Evolutionary conservation across 345 rosid genomes (phyloP), one percentile per base, ranked within the genome.

Genomic region (Gossypium anomalum): DNA sequence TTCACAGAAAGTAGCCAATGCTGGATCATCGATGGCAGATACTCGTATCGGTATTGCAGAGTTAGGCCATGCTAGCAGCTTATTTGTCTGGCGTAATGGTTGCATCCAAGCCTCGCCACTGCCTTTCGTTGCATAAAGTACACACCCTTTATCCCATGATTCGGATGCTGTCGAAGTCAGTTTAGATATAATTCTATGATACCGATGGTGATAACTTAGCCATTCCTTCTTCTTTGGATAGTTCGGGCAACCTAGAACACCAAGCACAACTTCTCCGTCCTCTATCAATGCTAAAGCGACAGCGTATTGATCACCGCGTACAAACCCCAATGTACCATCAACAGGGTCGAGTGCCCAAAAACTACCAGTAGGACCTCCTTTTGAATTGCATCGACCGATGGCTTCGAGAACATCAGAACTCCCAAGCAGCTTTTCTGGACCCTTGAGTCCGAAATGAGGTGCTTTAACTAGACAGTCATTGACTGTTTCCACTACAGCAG

Each of bases 271-370:
- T 57, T 87, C 84, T 7, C 90, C 90, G 44, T 87, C 83, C 51
- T 85, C 88, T 60, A 87, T 77, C 70, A 87, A 71, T 62, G 90
- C 84, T 53, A 87, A 59, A 73, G 88, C 88, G 71, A 87, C 79
- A 58, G 90, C 90, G 73, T 87, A 87, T 65, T 87, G 90, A 81
- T 87, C 90, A 51, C 90, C 88, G 2, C 85, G 86, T 3, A 87
- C 88, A 71, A 87, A 87, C 38, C 90, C 90, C 60, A 87, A 55
- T 0, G 90, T 87, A 5, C 90, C 90, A 71, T 87, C 88, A 62
- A 87, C 90, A 62, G 88, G 88, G 63, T 85, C 88, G 27, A 87
- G 86, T 6, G 85, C 84, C 90, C 90, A 87, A 80, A 85, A 85
- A 68, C 78, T 82, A 73, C 84, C 86, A 0, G 45, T 48, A 38